These are phyloP conservation scores for Neurospora sp. DNA, from an alignment of 495 filamentous ascomycete species.

Conservation along the genomic window DNA sequence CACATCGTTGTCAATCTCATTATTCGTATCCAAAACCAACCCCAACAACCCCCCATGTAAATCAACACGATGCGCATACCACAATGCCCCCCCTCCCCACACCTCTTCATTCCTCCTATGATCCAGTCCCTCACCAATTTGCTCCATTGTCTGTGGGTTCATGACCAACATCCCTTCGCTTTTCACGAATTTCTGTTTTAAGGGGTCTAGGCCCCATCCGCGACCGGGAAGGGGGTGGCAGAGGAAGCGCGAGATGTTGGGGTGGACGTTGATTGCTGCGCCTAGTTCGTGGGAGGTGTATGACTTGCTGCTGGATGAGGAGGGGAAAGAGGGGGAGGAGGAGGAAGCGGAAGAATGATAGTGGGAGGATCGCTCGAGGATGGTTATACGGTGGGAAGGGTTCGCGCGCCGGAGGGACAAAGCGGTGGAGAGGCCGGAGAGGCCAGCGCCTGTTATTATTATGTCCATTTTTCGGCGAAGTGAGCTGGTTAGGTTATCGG, in stretches of 20 bases:
- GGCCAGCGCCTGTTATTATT: constrained; percentile 46
- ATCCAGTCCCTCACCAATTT: constrained; percentile 3
- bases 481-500: neutral
- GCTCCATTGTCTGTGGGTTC: constrained; percentile 2
- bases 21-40: constrained; percentile 15
- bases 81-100: constrained; percentile 3
- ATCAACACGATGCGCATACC: constrained; percentile 17
- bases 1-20: no score
- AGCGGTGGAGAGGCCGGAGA: constrained; percentile 48
- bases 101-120: neutral
- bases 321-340: no score
- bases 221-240: neutral
- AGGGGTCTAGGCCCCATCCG: constrained; percentile 25
- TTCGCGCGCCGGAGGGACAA: constrained; percentile 43
- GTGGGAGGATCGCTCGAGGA: constrained; percentile 45
- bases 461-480: constrained; percentile 16
- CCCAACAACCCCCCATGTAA: constrained; percentile 31
- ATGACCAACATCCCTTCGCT: constrained; percentile 6
- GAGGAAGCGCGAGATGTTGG: constrained; percentile 43
- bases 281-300: constrained; percentile 34
- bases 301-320: no score
- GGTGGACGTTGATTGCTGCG: constrained; percentile 44
- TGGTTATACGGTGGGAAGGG: constrained; percentile 35
- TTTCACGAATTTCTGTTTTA: constrained; percentile 4
- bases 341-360: constrained; percentile 8